Conservation (phyloP, 2,329 filamentous ascomycete species). For the Ploettnerulaceae sp. region DNA sequence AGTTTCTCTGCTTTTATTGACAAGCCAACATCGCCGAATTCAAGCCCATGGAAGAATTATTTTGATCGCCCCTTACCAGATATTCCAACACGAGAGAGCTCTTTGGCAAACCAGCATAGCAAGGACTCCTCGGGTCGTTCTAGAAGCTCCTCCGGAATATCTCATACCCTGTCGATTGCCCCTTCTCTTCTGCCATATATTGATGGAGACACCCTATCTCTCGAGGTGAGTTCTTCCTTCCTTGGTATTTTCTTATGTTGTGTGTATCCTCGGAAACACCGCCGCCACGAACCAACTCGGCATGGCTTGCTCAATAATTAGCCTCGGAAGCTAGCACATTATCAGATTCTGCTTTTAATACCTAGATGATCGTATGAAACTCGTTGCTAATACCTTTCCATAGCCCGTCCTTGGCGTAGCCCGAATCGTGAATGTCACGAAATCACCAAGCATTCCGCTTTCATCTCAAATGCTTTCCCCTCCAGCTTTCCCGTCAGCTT, state of each 20-base stretch:
- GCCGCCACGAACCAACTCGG: no score
- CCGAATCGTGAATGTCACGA: no score
- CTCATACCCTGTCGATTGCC: constrained; percentile 16
- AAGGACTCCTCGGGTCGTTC: constrained; percentile 1
- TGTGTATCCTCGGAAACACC: no score
- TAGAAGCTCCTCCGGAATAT: constrained; percentile 11
- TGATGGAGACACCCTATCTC: constrained; percentile 7
- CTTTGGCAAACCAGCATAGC: constrained; percentile 1
- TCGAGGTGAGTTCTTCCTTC: constrained; percentile 1
- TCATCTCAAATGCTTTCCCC: not conserved
- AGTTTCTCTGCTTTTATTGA: constrained; percentile 13
- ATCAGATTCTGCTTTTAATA: no score
- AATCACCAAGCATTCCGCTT: not conserved
- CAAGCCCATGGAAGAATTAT: constrained; percentile 3
- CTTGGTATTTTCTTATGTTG: no score
- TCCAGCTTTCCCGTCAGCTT: not conserved
- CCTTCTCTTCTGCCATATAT: constrained; percentile 13
- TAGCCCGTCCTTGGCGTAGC: no score
- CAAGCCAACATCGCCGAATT: constrained; percentile 10
- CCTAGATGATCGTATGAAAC: no score
- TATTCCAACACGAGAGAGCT: constrained; percentile 13
- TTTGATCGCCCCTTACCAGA: constrained; percentile 17
- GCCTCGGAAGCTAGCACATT: no score
- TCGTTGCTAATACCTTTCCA: no score
- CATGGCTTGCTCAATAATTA: no score